phyloP scores from a whole-genome alignment of 164 flowering plant genomes.

The Piper longum region DNA sequence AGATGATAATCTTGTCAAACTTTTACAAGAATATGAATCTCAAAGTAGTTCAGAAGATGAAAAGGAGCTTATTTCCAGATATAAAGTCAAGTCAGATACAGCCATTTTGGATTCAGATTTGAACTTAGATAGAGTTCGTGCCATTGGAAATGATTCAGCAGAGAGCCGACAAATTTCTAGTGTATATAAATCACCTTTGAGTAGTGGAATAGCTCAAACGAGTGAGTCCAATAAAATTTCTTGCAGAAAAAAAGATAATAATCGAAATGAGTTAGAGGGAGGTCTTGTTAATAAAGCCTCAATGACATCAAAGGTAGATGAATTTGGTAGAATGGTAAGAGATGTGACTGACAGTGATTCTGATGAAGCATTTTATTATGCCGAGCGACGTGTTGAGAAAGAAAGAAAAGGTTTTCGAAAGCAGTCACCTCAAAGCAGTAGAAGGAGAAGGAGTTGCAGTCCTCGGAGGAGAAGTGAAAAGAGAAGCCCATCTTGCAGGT shows the following conservation, averaged over 20 bases:
- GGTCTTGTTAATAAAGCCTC: conserved; percentile 13
- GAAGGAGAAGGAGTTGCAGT: conserved; percentile 48
- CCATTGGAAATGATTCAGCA: background rate
- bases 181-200: background rate
- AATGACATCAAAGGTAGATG: conserved; percentile 39
- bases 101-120: background rate
- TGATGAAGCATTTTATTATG: conserved; percentile 24
- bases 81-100: background rate
- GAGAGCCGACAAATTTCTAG: background rate
- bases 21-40: conserved; percentile 52
- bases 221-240: conserved; percentile 5
- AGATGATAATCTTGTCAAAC: conserved; percentile 42
- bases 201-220: conserved; percentile 1
- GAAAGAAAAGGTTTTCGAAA: conserved; percentile 37
- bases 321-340: conserved; percentile 73
- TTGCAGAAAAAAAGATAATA: conserved; percentile 11
- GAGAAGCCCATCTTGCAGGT: conserved; percentile 79
- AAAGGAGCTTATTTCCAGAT: conserved; percentile 4
- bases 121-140: background rate
- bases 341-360: conserved; percentile 69
- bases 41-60: conserved; percentile 43
- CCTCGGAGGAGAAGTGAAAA: conserved; percentile 54
- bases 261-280: conserved; percentile 10
- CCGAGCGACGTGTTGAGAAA: conserved; percentile 33
- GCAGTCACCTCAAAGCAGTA: conserved; percentile 38